A percentile compares a stretch with the other conserved stretches of the same genome.
phyloP scores from a whole-genome alignment of 2,329 filamentous ascomycete genomes.

The Verticillium tricorpus region DNA sequence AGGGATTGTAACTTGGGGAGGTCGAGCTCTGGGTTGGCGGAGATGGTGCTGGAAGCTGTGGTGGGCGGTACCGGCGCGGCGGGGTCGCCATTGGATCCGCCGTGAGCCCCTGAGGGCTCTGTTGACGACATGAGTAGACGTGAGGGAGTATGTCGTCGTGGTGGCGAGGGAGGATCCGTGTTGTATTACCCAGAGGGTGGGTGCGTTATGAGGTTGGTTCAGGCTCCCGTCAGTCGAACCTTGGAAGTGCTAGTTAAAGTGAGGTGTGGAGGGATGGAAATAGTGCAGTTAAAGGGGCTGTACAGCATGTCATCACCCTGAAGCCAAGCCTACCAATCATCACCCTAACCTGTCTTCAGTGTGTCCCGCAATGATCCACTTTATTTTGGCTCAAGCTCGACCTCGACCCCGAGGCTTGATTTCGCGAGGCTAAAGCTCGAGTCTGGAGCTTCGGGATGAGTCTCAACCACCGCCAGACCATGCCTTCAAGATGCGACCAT shows the following conservation, averaged over 20 bases:
- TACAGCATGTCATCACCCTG: background rate
- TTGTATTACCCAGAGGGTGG: background rate
- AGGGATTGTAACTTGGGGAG: constrained; percentile 83
- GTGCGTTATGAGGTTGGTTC: background rate
- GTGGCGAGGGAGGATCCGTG: background rate
- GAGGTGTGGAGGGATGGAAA: background rate
- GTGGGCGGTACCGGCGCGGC: constrained; percentile 16
- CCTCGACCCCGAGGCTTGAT: background rate
- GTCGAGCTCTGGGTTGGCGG: constrained; percentile 74
- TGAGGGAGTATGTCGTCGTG: background rate
- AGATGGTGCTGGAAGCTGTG: constrained; percentile 27
- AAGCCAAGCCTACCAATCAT: background rate
- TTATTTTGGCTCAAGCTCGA: background rate
- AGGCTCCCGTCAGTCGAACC: background rate
- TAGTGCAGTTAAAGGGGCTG: background rate
- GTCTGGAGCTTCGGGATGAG: background rate
- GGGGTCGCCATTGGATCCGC: constrained; percentile 25
- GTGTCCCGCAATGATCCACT: background rate
- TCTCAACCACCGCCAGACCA: background rate
- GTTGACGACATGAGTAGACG: constrained; percentile 28
- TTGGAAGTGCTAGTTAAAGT: background rate
- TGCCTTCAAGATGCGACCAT: constrained; percentile 4
- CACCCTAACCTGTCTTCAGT: background rate
- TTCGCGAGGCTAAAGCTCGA: background rate
- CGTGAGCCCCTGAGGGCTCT: constrained; percentile 30